Percentiles rank a stretch among this genome's conserved stretches.
phyloP scores from a whole-genome alignment of 805 yeast genomes.

The Diddensiella santjacobensis region DNA sequence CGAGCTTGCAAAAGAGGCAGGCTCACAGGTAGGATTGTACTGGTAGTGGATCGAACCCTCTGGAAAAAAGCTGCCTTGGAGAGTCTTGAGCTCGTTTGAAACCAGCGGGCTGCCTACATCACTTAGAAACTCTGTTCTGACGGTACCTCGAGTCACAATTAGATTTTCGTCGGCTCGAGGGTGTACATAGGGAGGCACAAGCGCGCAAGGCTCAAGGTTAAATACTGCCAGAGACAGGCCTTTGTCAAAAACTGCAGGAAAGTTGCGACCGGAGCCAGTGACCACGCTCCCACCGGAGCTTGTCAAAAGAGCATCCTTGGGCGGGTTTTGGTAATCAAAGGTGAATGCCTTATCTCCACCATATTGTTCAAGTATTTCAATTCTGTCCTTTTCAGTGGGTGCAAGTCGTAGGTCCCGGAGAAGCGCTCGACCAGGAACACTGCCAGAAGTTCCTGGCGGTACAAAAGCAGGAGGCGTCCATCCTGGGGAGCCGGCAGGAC shows the following conservation, averaged over 20 bases:
- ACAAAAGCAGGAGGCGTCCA: background rate
- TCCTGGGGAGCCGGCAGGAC: conserved; percentile 1
- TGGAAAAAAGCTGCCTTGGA: conserved; percentile 22
- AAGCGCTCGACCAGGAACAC: conserved; percentile 4
- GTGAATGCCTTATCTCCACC: conserved; percentile 18
- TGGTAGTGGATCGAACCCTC: conserved; percentile 22
- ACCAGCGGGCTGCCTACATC: conserved; percentile 15
- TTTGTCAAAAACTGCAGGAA: conserved; percentile 20
- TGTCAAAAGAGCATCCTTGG: conserved; percentile 7
- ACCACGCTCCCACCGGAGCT: conserved; percentile 15
- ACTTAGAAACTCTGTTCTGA: conserved; percentile 18
- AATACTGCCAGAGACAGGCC: conserved; percentile 18
- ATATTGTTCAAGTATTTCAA: conserved; percentile 8
- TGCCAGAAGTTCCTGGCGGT: background rate
- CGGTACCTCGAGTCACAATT: conserved; percentile 17
- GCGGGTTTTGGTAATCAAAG: conserved; percentile 21
- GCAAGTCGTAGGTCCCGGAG: conserved; percentile 6
- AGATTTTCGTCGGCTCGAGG: conserved; percentile 21
- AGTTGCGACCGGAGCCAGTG: conserved; percentile 14
- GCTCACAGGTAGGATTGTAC: conserved; percentile 22
- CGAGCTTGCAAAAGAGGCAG: conserved; percentile 16
- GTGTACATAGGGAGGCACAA: conserved; percentile 20
- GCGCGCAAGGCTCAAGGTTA: conserved; percentile 20
- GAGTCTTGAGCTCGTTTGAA: conserved; percentile 13
- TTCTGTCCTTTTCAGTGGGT: conserved; percentile 12